phyloP scores from a whole-genome alignment of 495 filamentous ascomycete genomes.

The Sabuloglossum arenarium region DNA sequence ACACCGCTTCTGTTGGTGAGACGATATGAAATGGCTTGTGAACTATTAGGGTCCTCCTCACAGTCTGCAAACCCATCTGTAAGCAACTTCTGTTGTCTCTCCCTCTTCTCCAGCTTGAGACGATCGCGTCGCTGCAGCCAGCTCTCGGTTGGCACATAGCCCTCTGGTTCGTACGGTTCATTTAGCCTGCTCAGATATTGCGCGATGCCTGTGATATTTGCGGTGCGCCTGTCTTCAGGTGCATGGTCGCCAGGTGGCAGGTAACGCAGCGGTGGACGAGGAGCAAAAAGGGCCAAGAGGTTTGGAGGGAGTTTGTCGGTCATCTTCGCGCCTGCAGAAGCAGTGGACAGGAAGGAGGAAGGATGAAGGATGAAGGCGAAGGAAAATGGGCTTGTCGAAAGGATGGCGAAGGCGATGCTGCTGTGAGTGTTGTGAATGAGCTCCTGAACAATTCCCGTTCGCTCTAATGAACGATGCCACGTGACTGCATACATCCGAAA shows the following conservation, averaged over 20 bases:
- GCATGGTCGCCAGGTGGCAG: constrained; percentile 65
- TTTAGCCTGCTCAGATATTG: constrained; percentile 49
- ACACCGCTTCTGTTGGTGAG: neutral
- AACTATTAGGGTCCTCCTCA: constrained; percentile 24
- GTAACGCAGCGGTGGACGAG: constrained; percentile 79
- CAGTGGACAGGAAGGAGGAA: too few species aligned
- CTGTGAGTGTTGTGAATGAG: neutral
- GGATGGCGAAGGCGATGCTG: neutral
- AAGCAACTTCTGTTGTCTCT: constrained; percentile 35
- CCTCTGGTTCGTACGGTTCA: constrained; percentile 24
- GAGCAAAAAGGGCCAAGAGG: constrained; percentile 81
- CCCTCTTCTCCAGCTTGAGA: constrained; percentile 56
- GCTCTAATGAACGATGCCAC: neutral
- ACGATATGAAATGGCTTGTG: neutral
- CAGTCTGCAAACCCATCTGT: constrained; percentile 47
- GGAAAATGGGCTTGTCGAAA: neutral
- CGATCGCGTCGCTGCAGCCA: constrained; percentile 76
- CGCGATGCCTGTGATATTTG: constrained; percentile 48
- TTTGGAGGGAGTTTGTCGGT: constrained; percentile 55
- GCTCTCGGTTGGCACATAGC: constrained; percentile 67
- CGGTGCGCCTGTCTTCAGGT: constrained; percentile 60
- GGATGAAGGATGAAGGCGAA: neutral
- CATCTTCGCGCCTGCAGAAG: neutral
- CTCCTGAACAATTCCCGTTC: neutral
- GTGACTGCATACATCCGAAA: neutral